phyloP scores from a whole-genome alignment of 257 asterid species.

The Solanum medicagineum region DNA sequence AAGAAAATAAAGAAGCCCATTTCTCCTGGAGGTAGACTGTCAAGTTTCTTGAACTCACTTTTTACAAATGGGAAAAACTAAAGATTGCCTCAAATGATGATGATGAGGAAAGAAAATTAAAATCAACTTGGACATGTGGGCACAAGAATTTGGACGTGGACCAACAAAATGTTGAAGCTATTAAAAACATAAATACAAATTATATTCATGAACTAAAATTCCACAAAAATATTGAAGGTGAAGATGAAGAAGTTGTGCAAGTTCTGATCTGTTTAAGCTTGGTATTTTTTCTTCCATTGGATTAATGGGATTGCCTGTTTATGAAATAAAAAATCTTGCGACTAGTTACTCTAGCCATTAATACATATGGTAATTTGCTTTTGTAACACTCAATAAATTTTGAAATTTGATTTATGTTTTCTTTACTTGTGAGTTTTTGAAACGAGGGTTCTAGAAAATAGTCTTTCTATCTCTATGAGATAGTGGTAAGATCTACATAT shows the following conservation, averaged over 20 bases:
- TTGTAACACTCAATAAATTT: no score
- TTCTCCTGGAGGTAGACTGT: slow-evolving; percentile 77
- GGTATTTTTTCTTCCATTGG: slow-evolving; percentile 66
- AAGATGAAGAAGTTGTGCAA: slow-evolving; percentile 51
- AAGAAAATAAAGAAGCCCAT: slow-evolving; percentile 72
- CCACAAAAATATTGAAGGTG: not conserved
- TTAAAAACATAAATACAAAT: not conserved
- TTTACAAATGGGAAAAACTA: slow-evolving; percentile 37
- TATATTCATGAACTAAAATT: not conserved
- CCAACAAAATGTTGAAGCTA: not conserved
- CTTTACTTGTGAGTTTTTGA: no score
- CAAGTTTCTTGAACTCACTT: slow-evolving; percentile 61
- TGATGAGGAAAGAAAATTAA: not conserved
- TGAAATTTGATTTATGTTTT: no score
- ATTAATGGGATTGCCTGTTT: slow-evolving; percentile 60
- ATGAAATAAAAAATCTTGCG: slow-evolving; percentile 46
- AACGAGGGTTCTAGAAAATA: no score
- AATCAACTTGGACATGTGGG: slow-evolving; percentile 23
- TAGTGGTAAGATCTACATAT: no score
- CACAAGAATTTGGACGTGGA: not conserved
- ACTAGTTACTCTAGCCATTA: slow-evolving; percentile 1
- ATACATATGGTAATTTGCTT: not conserved
- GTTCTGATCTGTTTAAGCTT: slow-evolving; percentile 73
- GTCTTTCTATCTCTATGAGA: no score
- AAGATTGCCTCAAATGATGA: slow-evolving; percentile 9